These are phyloP conservation scores for Pythium graminicola DNA, from an alignment of 352 stramenopile species.

Conservation along the genomic window DNA sequence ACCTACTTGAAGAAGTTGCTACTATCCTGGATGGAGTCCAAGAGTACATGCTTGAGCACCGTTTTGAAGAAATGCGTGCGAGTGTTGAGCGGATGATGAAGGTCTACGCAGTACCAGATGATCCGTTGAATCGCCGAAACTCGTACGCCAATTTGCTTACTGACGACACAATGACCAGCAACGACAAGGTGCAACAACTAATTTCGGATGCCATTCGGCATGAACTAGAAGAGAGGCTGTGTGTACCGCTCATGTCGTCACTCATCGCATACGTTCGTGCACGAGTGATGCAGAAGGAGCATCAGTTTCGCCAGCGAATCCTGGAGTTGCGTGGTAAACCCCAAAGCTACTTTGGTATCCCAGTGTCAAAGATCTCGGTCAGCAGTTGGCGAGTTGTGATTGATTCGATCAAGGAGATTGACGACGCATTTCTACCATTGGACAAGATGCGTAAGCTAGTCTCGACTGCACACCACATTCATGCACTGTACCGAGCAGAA, in stretches of 20 bases:
- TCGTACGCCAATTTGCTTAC: constrained; percentile 63
- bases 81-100: constrained; percentile 63
- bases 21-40: constrained; percentile 77
- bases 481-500: constrained; percentile 61
- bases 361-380: constrained; percentile 67
- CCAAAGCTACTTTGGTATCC: constrained; percentile 79
- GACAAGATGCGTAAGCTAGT: constrained; percentile 85
- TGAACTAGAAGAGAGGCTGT: constrained; percentile 77
- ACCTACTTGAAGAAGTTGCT: constrained; percentile 64
- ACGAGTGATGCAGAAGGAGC: constrained; percentile 60
- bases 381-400: constrained; percentile 74
- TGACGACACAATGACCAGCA: constrained; percentile 53
- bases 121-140: constrained; percentile 34
- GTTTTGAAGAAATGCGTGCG: constrained; percentile 67
- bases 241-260: constrained; percentile 63
- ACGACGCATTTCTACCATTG: constrained; percentile 66
- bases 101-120: constrained; percentile 21
- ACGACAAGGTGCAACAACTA: constrained; percentile 69
- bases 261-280: constrained; percentile 39
- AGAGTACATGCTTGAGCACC: constrained; percentile 84
- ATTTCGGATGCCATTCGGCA: constrained; percentile 79
- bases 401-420: constrained; percentile 73
- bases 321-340: constrained; percentile 60
- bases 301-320: constrained; percentile 63
- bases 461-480: constrained; percentile 59